Evolutionary conservation across 495 filamentous ascomycete species (phyloP), one percentile per base, ranked within the genome.

Genomic region (Cercophora samala): DNA sequence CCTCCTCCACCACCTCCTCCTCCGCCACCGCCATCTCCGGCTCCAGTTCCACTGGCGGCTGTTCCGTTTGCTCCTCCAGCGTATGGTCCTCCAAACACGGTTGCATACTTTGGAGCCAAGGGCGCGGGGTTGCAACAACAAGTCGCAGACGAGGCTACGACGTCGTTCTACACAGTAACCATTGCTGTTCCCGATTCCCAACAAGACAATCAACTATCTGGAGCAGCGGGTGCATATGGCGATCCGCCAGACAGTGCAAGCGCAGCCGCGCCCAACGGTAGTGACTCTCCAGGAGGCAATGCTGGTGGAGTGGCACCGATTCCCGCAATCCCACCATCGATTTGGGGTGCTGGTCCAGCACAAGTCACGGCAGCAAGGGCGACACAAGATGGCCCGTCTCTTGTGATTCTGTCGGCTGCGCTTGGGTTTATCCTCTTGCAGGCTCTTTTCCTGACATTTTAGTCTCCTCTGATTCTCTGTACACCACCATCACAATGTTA

Each of bases 341-440:
- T 68, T 46, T 24, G 67, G 58, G 55, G 46, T 25, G 26, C 64
- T 19, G 42, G 58, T 19, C 70, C 70, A 55, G 65, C 70, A 64
- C 70, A 72, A 51, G 65, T 72, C 11, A 72, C 70, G 1, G 62
- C 24, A 61, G 69, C 70, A 17, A 22, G 37, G 23, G 65, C 70
- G 42, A 53, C 65, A 52, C 62, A 51, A 55, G 46, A n/a, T 46
- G 29, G 26, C 17, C 68, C 70, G 32, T 66, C 67, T 54, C 21
- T 60, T 26, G 9, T 25, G 2, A 23, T 72, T 52, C 56, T 68
- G 5, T 60, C 70, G 18, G 32, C 65, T 23, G n/a, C 51, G 21
- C 26, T 70, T 13, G 51, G 8, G 18, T 23, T 62, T 24, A 60
- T 23, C 29, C 63, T 70, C 25, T 4, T 70, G n/a, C 62, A 64